Evolutionary conservation across 129 eudicot species (phyloP).

Genomic region (Helianthus annuus): DNA sequence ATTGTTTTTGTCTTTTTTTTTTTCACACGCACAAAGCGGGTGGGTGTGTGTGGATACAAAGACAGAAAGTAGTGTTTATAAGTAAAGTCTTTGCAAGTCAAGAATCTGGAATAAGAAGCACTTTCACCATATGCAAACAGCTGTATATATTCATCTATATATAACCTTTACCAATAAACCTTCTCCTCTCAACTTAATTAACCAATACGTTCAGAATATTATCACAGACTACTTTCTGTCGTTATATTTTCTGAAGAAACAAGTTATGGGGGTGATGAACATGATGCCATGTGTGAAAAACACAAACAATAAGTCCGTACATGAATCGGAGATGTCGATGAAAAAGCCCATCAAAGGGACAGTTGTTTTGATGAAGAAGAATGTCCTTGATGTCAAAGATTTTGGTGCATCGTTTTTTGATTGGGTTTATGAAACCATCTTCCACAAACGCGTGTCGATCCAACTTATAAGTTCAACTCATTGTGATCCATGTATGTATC

Average conservation of each 20-base stretch:
- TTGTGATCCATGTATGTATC: conserved; percentile 39
- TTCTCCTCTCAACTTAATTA: conserved; percentile 9
- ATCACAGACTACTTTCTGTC: neutral
- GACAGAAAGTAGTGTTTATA: conserved; percentile 20
- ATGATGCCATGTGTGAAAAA: conserved; percentile 21
- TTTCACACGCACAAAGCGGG: neutral
- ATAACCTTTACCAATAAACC: neutral
- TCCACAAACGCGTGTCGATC: conserved; percentile 59
- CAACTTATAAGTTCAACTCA: conserved; percentile 61
- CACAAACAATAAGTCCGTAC: neutral
- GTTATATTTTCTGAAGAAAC: neutral
- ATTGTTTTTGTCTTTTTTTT: neutral
- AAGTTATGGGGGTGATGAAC: conserved; percentile 22
- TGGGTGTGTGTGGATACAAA: conserved; percentile 1
- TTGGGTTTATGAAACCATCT: conserved; percentile 47
- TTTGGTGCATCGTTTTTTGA: conserved; percentile 53
- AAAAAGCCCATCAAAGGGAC: conserved; percentile 48
- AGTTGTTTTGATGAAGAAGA: conserved; percentile 71
- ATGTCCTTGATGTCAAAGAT: conserved; percentile 52
- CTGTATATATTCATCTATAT: neutral
- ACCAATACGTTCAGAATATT: neutral
- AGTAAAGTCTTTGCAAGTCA: conserved; percentile 25
- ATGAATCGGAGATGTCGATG: neutral
- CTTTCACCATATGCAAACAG: conserved; percentile 4
- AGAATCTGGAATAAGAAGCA: conserved; percentile 26